These are phyloP conservation scores for Vicia villosa DNA, from an alignment of 306 rosid genomes.

Conservation along the genomic window DNA sequence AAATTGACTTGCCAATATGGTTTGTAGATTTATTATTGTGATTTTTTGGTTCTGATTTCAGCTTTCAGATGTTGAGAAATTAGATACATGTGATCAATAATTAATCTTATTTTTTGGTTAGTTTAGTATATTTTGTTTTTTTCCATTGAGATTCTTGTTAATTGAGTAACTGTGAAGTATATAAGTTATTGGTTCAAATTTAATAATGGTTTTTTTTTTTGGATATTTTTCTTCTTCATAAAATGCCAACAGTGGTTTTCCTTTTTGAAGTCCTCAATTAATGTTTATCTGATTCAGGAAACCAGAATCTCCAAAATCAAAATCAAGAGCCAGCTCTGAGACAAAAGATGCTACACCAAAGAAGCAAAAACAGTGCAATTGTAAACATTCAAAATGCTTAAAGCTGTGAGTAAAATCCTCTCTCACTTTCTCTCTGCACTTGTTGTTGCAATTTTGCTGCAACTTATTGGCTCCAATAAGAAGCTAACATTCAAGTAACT, in stretches of 20 bases:
- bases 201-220: neutral
- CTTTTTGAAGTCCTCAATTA: constrained; percentile 18
- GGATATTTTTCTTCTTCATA: neutral
- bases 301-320: constrained; percentile 90
- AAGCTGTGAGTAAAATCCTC: constrained; percentile 76
- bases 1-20: constrained; percentile 24
- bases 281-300: constrained; percentile 58
- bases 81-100: constrained; percentile 24
- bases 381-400: constrained; percentile 92
- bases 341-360: constrained; percentile 85
- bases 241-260: neutral
- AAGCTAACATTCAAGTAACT: constrained; percentile 37
- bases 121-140: constrained; percentile 21
- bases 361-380: constrained; percentile 96
- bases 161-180: neutral
- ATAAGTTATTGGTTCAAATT: neutral
- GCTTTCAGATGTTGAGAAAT: constrained; percentile 30
- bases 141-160: neutral
- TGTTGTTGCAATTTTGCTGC: constrained; percentile 19
- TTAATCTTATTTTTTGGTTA: constrained; percentile 5
- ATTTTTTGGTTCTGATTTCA: constrained; percentile 8
- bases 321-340: constrained; percentile 67
- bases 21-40: neutral
- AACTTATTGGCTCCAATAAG: constrained; percentile 26
- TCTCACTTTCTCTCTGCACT: constrained; percentile 26